Evolutionary conservation across 1,139 yeast species (phyloP).

Genomic region (Candida sp.): DNA sequence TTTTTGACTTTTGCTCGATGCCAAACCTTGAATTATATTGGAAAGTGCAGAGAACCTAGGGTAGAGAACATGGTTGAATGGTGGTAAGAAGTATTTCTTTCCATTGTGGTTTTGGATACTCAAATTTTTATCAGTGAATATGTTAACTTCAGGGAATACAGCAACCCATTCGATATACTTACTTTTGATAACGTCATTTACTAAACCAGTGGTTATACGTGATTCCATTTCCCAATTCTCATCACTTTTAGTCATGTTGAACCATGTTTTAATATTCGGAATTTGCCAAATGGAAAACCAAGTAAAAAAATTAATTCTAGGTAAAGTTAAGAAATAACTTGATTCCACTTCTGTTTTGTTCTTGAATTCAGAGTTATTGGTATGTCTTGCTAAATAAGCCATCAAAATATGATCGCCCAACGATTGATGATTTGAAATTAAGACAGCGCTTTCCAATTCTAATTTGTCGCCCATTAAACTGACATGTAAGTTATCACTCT

Average conservation of each 20-base stretch:
- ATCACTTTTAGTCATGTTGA: slow-evolving; percentile 47
- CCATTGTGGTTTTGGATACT: slow-evolving; percentile 49
- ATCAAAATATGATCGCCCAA: slow-evolving; percentile 52
- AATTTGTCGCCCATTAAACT: slow-evolving; percentile 41
- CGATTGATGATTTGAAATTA: slow-evolving; percentile 55
- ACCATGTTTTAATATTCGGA: slow-evolving; percentile 42
- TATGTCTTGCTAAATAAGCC: slow-evolving; percentile 34
- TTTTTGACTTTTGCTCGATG: slow-evolving; percentile 24
- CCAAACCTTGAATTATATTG: slow-evolving; percentile 46
- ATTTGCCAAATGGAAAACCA: slow-evolving; percentile 61
- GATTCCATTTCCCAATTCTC: slow-evolving; percentile 62
- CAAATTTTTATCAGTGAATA: slow-evolving; percentile 46
- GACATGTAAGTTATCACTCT: slow-evolving; percentile 37
- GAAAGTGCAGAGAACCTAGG: slow-evolving; percentile 59
- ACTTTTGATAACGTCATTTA: slow-evolving; percentile 20
- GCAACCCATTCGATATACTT: slow-evolving; percentile 51
- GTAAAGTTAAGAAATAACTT: slow-evolving; percentile 19
- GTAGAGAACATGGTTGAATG: slow-evolving; percentile 52
- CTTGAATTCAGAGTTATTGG: slow-evolving; percentile 5
- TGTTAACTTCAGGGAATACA: slow-evolving; percentile 73
- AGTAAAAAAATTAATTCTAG: slow-evolving; percentile 51
- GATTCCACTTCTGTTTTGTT: background rate
- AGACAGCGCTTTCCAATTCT: slow-evolving; percentile 43
- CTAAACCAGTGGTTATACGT: slow-evolving; percentile 19
- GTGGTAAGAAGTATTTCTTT: slow-evolving; percentile 51